Evolutionary conservation across 2,329 filamentous ascomycete genomes (phyloP), one percentile per base, ranked within the genome.

Genomic region (Ophiocordyceps polyrhachis-furcata): DNA sequence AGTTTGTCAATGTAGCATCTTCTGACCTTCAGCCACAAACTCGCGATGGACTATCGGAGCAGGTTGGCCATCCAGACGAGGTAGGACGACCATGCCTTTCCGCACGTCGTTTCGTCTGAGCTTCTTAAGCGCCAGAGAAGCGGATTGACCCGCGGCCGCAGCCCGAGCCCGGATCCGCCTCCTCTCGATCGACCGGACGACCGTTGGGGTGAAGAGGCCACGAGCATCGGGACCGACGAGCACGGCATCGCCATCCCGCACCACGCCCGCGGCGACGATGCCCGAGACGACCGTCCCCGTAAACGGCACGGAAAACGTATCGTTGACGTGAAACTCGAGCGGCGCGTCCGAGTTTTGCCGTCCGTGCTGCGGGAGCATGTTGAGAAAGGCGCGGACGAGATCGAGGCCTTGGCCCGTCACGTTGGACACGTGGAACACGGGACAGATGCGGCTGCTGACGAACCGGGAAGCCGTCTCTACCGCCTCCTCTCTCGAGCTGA

Each of bases 351-450:
- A 71, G 58, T 96, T 84, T 60, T 96, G 96, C 49, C 89, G 83
- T 43, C 89, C 89, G 53, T 95, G 85, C 53, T 94, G 88, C 1
- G 91, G 91, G 4, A 98, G 71, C 49, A 96, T 93, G 55, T 96
- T 96, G 45, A 98, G 66, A 61, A 98, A 98, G 0, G 81, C 84
- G 45, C 89, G 81, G 5, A 98, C 87, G 5, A 95, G 72, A 50
- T 95, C 84, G 41, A 98, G 72, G 49, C 84, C 86, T 61, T 93
- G 76, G 41, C 91, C 91, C 0, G 91, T 96, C 29, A 98, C 91
- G 56, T 98, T 98, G 52, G 89, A 96, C 12, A 98, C 87, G 57
- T 96, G 88, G 65, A 98, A 98, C 50, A 98, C 82, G 13, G 91
- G 91, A 57, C 89, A 96, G 57, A 98, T 95, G 38, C 91, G 76